These are phyloP conservation scores for Hirsutella thompsonii DNA, from an alignment of 2,329 filamentous ascomycete genomes.

Conservation along the genomic window DNA sequence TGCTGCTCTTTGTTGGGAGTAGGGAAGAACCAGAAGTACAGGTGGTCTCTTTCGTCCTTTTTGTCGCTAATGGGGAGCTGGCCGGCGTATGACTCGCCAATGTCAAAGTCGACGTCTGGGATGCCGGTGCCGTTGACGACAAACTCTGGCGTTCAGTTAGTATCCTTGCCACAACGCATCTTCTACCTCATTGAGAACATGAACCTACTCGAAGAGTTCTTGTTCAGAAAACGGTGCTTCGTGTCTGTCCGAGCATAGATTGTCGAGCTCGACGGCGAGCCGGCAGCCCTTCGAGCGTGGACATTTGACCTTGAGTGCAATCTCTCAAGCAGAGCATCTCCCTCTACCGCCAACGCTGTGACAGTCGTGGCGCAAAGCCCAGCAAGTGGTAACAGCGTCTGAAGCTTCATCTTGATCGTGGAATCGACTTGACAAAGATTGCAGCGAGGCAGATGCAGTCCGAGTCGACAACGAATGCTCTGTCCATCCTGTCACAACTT, in stretches of 20 bases:
- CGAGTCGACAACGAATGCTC: too few species aligned
- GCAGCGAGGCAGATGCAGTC: too few species aligned
- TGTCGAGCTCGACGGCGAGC: neutral
- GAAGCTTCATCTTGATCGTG: too few species aligned
- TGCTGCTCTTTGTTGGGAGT: conserved; percentile 29
- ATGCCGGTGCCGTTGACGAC: conserved; percentile 46
- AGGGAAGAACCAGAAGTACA: conserved; percentile 59
- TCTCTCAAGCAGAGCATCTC: neutral
- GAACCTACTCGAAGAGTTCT: neutral
- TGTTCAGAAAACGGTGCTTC: neutral
- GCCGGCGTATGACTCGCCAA: conserved; percentile 47
- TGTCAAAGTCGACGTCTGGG: conserved; percentile 52
- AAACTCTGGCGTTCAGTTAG: conserved; percentile 26
- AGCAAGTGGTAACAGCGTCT: too few species aligned
- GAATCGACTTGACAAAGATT: too few species aligned
- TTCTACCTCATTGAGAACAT: too few species aligned
- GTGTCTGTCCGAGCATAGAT: neutral
- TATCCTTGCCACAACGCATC: too few species aligned
- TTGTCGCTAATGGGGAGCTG: conserved; percentile 38
- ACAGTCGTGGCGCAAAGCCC: too few species aligned
- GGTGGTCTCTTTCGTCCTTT: conserved; percentile 33
- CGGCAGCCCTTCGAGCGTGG: too few species aligned
- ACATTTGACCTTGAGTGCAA: neutral
- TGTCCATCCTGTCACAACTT: too few species aligned
- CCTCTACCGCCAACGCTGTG: too few species aligned